Conservation (phyloP, 2,329 filamentous ascomycete genomes). For the Didymella glomerata region DNA sequence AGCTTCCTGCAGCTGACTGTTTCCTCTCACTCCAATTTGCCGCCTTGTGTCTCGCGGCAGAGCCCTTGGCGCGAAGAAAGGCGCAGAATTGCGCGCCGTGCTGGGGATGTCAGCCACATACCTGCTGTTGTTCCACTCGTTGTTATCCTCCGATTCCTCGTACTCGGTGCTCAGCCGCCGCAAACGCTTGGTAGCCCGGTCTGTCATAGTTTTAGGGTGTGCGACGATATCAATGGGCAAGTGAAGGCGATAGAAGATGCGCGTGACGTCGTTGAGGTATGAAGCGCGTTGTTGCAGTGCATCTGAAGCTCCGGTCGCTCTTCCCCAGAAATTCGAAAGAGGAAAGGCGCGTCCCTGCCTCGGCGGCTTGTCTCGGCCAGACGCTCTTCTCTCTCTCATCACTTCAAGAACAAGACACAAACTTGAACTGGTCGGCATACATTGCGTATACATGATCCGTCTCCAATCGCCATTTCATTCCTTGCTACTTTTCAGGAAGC, state of each 20-base stretch:
- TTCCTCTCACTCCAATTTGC: slow-evolving; percentile 16
- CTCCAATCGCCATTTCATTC: not conserved
- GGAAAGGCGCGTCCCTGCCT: slow-evolving; percentile 21
- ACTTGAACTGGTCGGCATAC: not conserved
- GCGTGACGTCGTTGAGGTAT: slow-evolving; percentile 8
- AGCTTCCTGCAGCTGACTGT: slow-evolving; percentile 18
- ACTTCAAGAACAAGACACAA: not conserved
- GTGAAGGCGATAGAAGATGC: not conserved
- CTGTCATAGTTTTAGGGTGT: slow-evolving; percentile 33
- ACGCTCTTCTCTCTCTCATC: not conserved
- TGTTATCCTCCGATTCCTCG: slow-evolving; percentile 43
- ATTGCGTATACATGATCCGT: not conserved
- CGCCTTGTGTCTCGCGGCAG: slow-evolving; percentile 28
- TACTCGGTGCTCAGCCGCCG: slow-evolving; percentile 53
- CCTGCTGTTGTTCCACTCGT: slow-evolving; percentile 39
- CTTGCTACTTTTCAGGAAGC: not conserved
- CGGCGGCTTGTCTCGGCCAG: slow-evolving; percentile 3
- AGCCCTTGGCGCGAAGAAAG: slow-evolving; percentile 34
- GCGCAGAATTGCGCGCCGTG: slow-evolving; percentile 26
- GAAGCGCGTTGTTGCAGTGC: slow-evolving; percentile 15
- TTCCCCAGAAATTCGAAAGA: slow-evolving; percentile 18
- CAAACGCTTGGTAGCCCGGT: slow-evolving; percentile 50
- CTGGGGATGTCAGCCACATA: slow-evolving; percentile 42
- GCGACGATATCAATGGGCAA: not conserved
- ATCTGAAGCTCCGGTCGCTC: slow-evolving; percentile 12